Base-by-base conservation (phyloP, 2,329 filamentous ascomycete genomes). In the Rosellinia necatrix region DNA sequence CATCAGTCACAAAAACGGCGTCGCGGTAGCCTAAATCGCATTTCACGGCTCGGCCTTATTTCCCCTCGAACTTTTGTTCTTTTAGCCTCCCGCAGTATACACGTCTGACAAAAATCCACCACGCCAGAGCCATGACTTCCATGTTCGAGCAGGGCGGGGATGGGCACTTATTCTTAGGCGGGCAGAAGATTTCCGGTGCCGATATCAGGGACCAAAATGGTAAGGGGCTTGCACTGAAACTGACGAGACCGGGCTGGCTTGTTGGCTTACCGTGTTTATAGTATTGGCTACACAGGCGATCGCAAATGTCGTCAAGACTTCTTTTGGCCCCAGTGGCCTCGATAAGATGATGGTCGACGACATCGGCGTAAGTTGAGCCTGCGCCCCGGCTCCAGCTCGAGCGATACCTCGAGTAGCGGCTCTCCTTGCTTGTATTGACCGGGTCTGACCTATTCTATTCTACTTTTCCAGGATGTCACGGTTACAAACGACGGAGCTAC, bases 291-390 rank as follows among this genome's bases (percentile, higher is more conserved):
- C 94, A 41, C 92, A 97, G 75, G 92, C 93, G 57, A 97, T 99
- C 71, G 89, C 94, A 69, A 99, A 97, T 86, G 92, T 99, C 58
- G 92, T 99, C 75, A 97, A 96, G 81, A 96, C 91, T 76, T 99
- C 94, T 13, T 99, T 99, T 72, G 94, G 94, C 53, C 94, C 94
- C 48, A 96, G 91, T 61, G 94, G 94, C 44, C 84, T 99, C 65
- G 94, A 99, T 75, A 99, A 99, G 85, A 99, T 99, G 94, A 97
- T 99, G 94, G 94, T 99, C 68, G 94, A 99, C 78, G 94, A 99
- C 74, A 97, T 99, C 74, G 94, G 94, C 71, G 89, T 91, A 84
- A 68, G 87, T 68, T 55, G 12, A 30, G 10, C 38, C 19, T 29
- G 22, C 6, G 19, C 6, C 17, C 2, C 38, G 21, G 6, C 19